Evolutionary conservation across 768 basidiomycete genomes (phyloP).

Genomic region (Suillus sp.): DNA sequence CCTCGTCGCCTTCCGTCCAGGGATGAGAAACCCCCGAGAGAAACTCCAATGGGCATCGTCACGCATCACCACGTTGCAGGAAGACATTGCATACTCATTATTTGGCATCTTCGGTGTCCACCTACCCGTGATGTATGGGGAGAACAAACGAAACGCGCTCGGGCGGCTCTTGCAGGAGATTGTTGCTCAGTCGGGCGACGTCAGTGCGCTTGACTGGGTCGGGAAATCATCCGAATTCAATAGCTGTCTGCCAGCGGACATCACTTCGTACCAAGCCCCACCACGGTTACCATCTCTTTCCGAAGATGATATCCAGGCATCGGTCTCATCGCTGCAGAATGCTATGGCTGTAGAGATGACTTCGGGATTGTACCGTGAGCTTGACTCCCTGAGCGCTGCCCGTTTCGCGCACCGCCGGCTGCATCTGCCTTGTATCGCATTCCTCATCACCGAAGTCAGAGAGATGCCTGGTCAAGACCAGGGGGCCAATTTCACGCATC

Average conservation of each 20-base stretch:
- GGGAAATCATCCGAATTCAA: conserved; percentile 21
- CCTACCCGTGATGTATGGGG: neutral
- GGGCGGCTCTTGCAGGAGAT: conserved; percentile 18
- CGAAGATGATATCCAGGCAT: neutral
- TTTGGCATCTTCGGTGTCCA: neutral
- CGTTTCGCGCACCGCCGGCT: neutral
- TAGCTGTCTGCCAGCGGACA: conserved; percentile 18
- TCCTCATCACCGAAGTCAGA: neutral
- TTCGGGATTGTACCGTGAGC: neutral
- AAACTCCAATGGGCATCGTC: neutral
- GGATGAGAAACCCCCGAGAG: neutral
- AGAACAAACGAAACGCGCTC: neutral
- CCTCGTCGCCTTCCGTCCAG: neutral
- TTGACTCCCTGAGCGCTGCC: neutral
- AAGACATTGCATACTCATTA: neutral
- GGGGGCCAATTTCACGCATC: neutral
- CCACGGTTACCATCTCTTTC: conserved; percentile 18
- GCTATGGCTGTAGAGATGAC: neutral
- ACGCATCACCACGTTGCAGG: neutral
- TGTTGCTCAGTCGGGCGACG: conserved; percentile 13
- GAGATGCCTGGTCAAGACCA: neutral
- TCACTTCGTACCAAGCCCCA: conserved; percentile 30
- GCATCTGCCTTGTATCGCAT: neutral
- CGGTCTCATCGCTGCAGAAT: neutral
- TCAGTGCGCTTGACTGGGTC: conserved; percentile 21